phyloP scores from a whole-genome alignment of 306 rosid species.

The Castanea crenata region DNA sequence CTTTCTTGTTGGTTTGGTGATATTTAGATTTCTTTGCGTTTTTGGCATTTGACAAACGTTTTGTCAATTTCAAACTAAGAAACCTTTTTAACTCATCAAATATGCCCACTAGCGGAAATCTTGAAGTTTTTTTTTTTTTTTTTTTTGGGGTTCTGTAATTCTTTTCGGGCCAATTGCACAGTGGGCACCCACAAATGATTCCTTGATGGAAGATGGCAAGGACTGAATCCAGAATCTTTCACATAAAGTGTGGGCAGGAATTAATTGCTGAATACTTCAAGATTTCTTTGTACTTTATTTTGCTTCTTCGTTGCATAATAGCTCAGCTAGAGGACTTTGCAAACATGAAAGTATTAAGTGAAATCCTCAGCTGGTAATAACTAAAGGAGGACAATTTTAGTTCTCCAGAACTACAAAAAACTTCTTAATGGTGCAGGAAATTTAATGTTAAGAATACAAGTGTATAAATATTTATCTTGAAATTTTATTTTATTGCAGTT shows the following conservation, averaged over 20 bases:
- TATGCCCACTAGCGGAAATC: not conserved
- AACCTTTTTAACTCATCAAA: not conserved
- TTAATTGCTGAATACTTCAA: not conserved
- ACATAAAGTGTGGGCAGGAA: not conserved
- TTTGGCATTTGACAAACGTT: not conserved
- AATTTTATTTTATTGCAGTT: constrained; percentile 56
- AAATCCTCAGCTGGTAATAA: not conserved
- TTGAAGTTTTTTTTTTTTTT: not conserved
- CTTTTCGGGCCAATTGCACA: not conserved
- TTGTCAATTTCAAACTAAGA: not conserved
- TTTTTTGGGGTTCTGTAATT: not conserved
- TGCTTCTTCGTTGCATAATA: not conserved
- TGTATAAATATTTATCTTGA: constrained; percentile 22
- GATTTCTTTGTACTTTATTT: not conserved
- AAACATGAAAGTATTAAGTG: not conserved
- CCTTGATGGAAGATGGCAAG: not conserved
- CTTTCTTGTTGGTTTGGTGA: not conserved
- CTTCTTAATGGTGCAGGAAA: not conserved
- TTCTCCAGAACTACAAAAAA: not conserved
- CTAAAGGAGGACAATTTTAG: not conserved
- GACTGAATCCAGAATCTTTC: not conserved
- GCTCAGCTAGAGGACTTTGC: not conserved
- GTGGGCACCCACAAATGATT: not conserved
- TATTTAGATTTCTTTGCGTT: constrained; percentile 11
- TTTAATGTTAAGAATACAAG: constrained; percentile 4